phyloP scores from a whole-genome alignment of 202 grass and related monocot genomes.

The Brachypodium distachyon region DNA sequence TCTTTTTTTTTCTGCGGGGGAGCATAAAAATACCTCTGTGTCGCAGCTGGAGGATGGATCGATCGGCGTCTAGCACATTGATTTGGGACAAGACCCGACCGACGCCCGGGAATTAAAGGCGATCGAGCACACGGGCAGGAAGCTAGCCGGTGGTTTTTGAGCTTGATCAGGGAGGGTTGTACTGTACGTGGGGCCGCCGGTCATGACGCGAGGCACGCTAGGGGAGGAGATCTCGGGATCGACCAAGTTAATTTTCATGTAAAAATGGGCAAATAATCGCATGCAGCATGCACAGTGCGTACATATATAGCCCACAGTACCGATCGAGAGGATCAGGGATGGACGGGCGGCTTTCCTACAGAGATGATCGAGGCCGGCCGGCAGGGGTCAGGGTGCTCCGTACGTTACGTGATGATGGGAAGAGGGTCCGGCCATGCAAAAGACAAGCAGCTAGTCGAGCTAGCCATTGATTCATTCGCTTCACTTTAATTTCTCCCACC shows the following conservation, averaged over 20 bases:
- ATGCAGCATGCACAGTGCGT: conserved; percentile 21
- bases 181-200: background rate
- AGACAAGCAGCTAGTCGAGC: background rate
- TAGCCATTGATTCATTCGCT: background rate
- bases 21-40: too few relatives aligned
- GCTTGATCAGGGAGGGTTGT: background rate
- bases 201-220: background rate
- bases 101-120: conserved; percentile 18
- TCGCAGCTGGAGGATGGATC: too few relatives aligned
- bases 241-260: too few relatives aligned
- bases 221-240: too few relatives aligned
- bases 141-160: background rate
- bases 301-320: background rate
- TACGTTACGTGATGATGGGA: background rate
- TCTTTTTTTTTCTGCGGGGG: too few relatives aligned
- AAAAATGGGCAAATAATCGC: conserved; percentile 7
- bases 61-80: conserved; percentile 11
- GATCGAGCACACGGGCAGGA: background rate
- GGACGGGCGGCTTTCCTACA: too few relatives aligned
- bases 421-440: conserved; percentile 18
- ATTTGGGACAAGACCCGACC: conserved; percentile 13
- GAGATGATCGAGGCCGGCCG: too few relatives aligned
- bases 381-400: background rate
- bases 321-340: background rate
- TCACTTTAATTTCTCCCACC: too few relatives aligned